Percentiles rank a stretch among this genome's conserved stretches.
Evolutionary conservation across 805 yeast species (phyloP).

Genomic region (Millerozyma acaciae): DNA sequence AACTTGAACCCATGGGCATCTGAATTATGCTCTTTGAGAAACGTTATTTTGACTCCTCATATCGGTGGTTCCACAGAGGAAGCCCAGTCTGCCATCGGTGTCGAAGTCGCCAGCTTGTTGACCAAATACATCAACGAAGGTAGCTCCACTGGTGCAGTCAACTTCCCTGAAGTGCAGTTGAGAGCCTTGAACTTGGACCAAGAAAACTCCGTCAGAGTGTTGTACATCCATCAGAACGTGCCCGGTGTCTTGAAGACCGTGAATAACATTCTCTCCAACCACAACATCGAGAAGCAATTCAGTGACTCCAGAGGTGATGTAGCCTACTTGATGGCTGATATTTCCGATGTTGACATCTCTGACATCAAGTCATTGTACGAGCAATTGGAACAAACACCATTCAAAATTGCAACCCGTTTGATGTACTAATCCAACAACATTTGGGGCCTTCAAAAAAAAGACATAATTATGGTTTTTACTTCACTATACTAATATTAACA

Average conservation of each 20-base stretch:
- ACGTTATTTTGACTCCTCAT: constrained; percentile 92
- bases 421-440: constrained; percentile 53
- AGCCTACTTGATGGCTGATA: constrained; percentile 97
- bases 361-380: constrained; percentile 84
- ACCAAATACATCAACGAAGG: constrained; percentile 95
- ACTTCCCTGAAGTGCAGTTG: constrained; percentile 96
- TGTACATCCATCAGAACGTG: constrained; percentile 94
- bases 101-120: constrained; percentile 85
- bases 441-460: not conserved
- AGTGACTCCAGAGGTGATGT: constrained; percentile 96
- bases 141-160: constrained; percentile 89
- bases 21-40: constrained; percentile 77
- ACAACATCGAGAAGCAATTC: constrained; percentile 96
- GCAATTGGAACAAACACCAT: constrained; percentile 83
- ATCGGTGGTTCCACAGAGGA: constrained; percentile 99
- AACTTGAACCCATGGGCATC: constrained; percentile 78
- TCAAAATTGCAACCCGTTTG: constrained; percentile 86
- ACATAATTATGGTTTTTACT: no score
- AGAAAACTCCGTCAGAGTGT: constrained; percentile 83
- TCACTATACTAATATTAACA: no score
- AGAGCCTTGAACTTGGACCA: constrained; percentile 86
- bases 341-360: constrained; percentile 73
- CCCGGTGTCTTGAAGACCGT: constrained; percentile 98
- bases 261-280: constrained; percentile 88
- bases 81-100: constrained; percentile 96